These are phyloP conservation scores for Chrysochromulina parva DNA, from an alignment of 78 protist genomes.

Conservation along the genomic window DNA sequence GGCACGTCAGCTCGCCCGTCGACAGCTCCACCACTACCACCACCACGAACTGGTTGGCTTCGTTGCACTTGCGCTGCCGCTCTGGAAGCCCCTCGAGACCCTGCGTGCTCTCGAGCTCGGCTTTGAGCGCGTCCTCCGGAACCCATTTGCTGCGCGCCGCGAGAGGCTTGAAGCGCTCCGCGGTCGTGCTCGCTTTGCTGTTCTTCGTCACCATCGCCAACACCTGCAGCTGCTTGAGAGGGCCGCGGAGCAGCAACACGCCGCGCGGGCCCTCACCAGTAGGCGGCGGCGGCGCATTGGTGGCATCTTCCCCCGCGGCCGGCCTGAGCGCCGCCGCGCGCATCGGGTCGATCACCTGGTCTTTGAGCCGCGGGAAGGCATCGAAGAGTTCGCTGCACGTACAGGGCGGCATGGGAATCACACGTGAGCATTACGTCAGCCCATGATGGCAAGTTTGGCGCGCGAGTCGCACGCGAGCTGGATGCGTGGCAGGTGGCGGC, in stretches of 20 bases:
- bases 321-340: neutral
- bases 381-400: neutral
- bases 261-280: neutral
- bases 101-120: too few relatives aligned
- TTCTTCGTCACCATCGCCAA: neutral
- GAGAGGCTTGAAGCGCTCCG: neutral
- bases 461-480: too few relatives aligned
- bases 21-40: neutral
- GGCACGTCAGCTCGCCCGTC: neutral
- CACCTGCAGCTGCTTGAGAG: neutral
- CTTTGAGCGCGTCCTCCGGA: neutral
- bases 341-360: neutral
- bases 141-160: neutral
- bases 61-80: too few relatives aligned
- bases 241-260: neutral
- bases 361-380: neutral
- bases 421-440: too few relatives aligned
- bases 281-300: neutral
- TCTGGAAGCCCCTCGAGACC: neutral
- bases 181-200: neutral
- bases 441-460: too few relatives aligned
- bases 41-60: neutral
- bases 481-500: too few relatives aligned
- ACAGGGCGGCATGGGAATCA: too few relatives aligned
- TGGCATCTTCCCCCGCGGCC: too few relatives aligned